Evolutionary conservation across 352 stramenopile genomes (phyloP).

Genomic region (Pythium coloratum): DNA sequence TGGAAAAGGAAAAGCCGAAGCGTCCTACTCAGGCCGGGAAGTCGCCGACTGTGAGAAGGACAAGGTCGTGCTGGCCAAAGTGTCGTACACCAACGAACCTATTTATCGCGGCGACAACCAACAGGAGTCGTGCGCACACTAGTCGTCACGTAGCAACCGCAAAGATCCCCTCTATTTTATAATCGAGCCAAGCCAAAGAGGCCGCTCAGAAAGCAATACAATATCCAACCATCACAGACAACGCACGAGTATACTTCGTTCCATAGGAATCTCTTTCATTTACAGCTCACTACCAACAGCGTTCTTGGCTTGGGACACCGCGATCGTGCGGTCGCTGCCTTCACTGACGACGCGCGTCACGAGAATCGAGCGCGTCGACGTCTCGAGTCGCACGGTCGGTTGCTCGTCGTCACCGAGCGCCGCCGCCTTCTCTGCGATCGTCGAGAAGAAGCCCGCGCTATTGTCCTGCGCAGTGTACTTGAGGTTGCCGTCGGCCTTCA

Average conservation of each 20-base stretch:
- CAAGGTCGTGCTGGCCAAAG: constrained; percentile 60
- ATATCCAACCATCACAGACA: background rate
- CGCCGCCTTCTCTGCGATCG: constrained; percentile 63
- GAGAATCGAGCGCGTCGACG: constrained; percentile 45
- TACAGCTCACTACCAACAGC: constrained; percentile 19
- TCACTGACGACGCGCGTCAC: constrained; percentile 52
- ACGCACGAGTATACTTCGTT: background rate
- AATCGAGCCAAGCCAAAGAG: background rate
- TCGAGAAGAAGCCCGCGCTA: constrained; percentile 72
- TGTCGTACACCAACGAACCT: constrained; percentile 27
- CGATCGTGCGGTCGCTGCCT: constrained; percentile 52
- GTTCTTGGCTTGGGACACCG: constrained; percentile 45
- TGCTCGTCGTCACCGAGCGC: constrained; percentile 37
- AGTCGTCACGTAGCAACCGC: background rate
- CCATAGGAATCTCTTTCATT: background rate
- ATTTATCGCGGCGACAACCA: constrained; percentile 33
- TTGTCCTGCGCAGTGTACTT: constrained; percentile 43
- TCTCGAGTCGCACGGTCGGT: constrained; percentile 33
- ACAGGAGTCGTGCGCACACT: constrained; percentile 21
- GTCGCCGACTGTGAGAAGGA: constrained; percentile 59
- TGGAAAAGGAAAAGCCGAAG: constrained; percentile 39
- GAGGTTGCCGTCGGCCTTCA: constrained; percentile 69
- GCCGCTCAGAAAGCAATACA: constrained; percentile 5
- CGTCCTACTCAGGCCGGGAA: constrained; percentile 23
- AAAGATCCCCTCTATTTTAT: constrained; percentile 12